Evolutionary conservation across 192 early-diverging fungal genomes (phyloP), one percentile per base, ranked within the genome.

Genomic region (Coemansia sp.): DNA sequence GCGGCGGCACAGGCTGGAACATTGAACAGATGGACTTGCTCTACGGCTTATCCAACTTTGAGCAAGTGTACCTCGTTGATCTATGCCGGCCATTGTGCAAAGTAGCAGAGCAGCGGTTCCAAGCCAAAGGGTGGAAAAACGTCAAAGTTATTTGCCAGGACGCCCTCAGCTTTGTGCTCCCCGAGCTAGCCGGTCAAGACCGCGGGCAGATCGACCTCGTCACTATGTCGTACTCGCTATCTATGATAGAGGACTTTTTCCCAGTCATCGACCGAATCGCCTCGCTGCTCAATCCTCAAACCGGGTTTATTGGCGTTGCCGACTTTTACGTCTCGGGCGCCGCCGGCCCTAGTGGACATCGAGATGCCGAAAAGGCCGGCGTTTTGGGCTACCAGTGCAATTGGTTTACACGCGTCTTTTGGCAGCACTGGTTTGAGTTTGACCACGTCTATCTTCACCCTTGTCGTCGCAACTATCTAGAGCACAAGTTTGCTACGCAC

Each of bases 211-310:
- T 94, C 63, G 91, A 92, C 41, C 70, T 96, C 18, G 81, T 96
- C 38, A 94, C 93, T 57, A 90, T 94, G 90, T 93, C 91, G 9
- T 96, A 96, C 86, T 94, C 94, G 6, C 80, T 96, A 27, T 93
- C 94, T 4, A 96, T 96, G 94, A 92, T 96, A 62, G 93, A 94
- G 46, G 68, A 74, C 55, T 92, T 88, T 67, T 88, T 85, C 64
- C 78, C 91, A 11, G 86, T 93, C 9, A 79, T 96, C 40, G 93
- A 94, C 71, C 85, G 87, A 18, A 74, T 94, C 34, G 66, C 82
- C n/a, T 69, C 67, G 4, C 71, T 95, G 16, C 79, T 95, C 2
- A 71, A 78, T 8, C 86, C 89, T 22, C 79, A 84, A 24, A 55
- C 75, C 13, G 93, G 93, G 63, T 83, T 95, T 36, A 70, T 93